Evolutionary conservation across 2,329 filamentous ascomycete species (phyloP).

Genomic region (Exophiala sideris): DNA sequence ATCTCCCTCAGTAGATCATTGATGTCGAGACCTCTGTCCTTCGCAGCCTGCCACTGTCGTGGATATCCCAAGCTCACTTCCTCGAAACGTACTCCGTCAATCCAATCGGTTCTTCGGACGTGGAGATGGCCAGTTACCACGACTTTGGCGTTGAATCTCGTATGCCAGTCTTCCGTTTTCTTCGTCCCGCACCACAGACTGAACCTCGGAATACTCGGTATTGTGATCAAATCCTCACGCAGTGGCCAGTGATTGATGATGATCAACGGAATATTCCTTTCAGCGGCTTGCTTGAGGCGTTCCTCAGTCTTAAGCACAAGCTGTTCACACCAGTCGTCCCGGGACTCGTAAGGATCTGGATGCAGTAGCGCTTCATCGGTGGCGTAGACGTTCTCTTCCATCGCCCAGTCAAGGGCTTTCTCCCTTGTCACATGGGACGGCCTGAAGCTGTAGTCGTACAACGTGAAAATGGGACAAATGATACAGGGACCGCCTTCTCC

Average conservation of each 20-base stretch:
- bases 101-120: conserved; percentile 28
- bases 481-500: conserved; percentile 49
- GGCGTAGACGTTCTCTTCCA: conserved; percentile 26
- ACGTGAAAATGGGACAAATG: conserved; percentile 56
- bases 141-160: conserved; percentile 27
- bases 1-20: conserved; percentile 27
- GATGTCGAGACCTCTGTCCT: conserved; percentile 22
- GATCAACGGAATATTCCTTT: conserved; percentile 21
- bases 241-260: conserved; percentile 30
- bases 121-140: conserved; percentile 29
- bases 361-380: conserved; percentile 28
- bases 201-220: conserved; percentile 27
- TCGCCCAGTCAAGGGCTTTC: conserved; percentile 36
- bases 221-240: conserved; percentile 26
- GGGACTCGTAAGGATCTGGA: conserved; percentile 24
- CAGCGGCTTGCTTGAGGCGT: conserved; percentile 18
- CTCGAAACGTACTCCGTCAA: conserved; percentile 28
- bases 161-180: conserved; percentile 28
- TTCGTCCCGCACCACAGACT: conserved; percentile 29
- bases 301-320: conserved; percentile 22
- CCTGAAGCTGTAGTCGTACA: conserved; percentile 60
- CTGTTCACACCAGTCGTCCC: conserved; percentile 26
- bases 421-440: conserved; percentile 49
- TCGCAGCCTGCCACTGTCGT: conserved; percentile 27
- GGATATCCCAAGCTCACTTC: conserved; percentile 29